Evolutionary conservation across 1,284 basidiomycete species (phyloP).

Genomic region (Cryptococcus hybrid): DNA sequence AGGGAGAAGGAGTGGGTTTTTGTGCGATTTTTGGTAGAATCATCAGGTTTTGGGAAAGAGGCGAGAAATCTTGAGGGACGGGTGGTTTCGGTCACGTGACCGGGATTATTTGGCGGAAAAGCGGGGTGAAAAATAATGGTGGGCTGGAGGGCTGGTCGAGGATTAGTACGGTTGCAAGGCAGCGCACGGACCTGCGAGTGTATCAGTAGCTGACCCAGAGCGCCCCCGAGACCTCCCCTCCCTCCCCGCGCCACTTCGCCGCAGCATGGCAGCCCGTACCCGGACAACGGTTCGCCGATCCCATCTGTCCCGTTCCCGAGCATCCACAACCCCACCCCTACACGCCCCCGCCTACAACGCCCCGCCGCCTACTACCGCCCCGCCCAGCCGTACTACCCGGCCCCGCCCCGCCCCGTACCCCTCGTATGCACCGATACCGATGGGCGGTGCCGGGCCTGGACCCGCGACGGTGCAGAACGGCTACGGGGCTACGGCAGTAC

Average conservation of each 20-base stretch:
- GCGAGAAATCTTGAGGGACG: not conserved
- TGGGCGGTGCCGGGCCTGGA: constrained; percentile 33
- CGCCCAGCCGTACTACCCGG: constrained; percentile 9
- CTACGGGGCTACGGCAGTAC: constrained; percentile 20
- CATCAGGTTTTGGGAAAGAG: not conserved
- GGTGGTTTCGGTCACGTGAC: constrained; percentile 6
- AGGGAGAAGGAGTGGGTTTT: not conserved
- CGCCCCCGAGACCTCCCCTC: no score
- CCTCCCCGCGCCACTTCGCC: no score
- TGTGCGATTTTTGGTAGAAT: not conserved
- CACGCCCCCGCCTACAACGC: constrained; percentile 4
- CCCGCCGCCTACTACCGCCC: constrained; percentile 7
- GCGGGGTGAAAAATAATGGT: not conserved
- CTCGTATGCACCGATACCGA: constrained; percentile 10
- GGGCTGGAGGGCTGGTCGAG: no score
- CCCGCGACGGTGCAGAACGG: constrained; percentile 46
- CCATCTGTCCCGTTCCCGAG: not conserved
- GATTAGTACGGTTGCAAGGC: no score
- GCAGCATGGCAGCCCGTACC: not conserved
- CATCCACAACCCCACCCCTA: constrained; percentile 1
- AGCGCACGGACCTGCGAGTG: no score
- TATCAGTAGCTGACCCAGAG: no score
- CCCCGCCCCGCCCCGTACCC: not conserved
- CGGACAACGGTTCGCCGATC: not conserved
- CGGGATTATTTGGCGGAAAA: not conserved